Conservation (phyloP, 495 filamentous ascomycete genomes). For the Copromyces sp. region DNA sequence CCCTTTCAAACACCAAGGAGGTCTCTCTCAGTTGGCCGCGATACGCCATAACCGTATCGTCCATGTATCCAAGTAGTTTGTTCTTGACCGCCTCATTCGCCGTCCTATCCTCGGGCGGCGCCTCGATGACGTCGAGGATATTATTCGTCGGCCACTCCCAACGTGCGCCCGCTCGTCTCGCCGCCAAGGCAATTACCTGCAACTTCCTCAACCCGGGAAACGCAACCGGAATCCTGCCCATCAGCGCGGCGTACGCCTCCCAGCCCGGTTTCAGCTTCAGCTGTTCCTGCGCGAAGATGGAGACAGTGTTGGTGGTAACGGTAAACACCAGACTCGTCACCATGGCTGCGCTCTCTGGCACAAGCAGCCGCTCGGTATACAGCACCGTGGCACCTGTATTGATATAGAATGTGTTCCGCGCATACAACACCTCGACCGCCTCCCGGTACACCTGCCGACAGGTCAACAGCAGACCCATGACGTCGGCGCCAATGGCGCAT, state of each 20-base stretch:
- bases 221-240: constrained; percentile 1
- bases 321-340: neutral
- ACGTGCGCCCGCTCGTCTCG: neutral
- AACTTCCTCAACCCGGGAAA: constrained; percentile 6
- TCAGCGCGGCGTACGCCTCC: constrained; percentile 3
- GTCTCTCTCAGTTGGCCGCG: neutral
- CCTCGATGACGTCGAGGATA: neutral
- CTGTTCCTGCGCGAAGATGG: constrained; percentile 7
- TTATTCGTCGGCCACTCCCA: neutral
- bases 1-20: neutral
- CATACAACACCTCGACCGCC: constrained; percentile 13
- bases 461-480: constrained; percentile 1
- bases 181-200: neutral
- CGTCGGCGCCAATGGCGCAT: constrained; percentile 3
- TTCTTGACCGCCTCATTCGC: neutral
- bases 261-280: constrained; percentile 2
- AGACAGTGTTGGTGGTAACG: constrained; percentile 1
- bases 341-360: neutral
- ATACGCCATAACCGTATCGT: constrained; percentile 2
- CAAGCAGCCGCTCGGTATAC: constrained; percentile 1
- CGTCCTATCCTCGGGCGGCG: neutral
- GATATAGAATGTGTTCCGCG: constrained; percentile 12
- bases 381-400: constrained; percentile 3
- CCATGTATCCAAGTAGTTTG: constrained; percentile 1
- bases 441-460: constrained; percentile 14